Base-by-base conservation (phyloP, 2,329 filamentous ascomycete genomes). In the Pyrenophora seminiperda region DNA sequence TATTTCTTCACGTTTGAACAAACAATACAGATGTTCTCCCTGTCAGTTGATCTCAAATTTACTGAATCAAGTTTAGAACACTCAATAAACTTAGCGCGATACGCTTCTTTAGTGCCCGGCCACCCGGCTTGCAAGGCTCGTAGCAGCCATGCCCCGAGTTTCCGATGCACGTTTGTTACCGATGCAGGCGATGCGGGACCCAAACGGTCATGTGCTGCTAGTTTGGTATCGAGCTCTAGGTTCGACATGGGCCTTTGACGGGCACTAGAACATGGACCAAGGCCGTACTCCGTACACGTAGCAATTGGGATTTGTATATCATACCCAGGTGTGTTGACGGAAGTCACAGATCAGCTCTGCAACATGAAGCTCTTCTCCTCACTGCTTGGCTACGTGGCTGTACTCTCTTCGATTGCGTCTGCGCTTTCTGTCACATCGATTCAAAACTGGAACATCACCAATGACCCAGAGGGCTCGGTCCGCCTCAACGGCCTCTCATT, bases 401-500 rank as follows among this genome's bases (percentile, higher is more conserved):
- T 54, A 5, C 17, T 62, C 4, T 47, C 57, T 4, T 57, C 63
- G 1, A 18, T 63, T 3, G 41, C 42, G 3, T 54, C 50, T 15
- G 59, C 65, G 5, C 54, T 71, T 7, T 67, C 68, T 3, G 19
- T 71, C 2, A 61, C 56, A 1, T 66, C 63, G 2, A 66, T 59
- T 1, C 63, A 61, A 2, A 61, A 50, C 7, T 69, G 62, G 52
- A 67, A 72, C 30, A 66, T 72, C 40, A 59, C 59, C 19, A 67
- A 67, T 27, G 69, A 72, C 47, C 61, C 67, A 3, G 63, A 72
- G 45, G 69, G 69, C 7, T 70, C 65, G 2, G 68, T 71, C 6
- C 68, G 61, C 7, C 59, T 81, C 36, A 81, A 81, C 54, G 77
- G 76, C 33, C 74, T 79, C 43, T 73, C 78, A 1, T 81, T 79